Percentiles rank a stretch among this genome's conserved stretches.
Evolutionary conservation across 164 flowering plant genomes (phyloP).

Genomic region (Stephania japonica): DNA sequence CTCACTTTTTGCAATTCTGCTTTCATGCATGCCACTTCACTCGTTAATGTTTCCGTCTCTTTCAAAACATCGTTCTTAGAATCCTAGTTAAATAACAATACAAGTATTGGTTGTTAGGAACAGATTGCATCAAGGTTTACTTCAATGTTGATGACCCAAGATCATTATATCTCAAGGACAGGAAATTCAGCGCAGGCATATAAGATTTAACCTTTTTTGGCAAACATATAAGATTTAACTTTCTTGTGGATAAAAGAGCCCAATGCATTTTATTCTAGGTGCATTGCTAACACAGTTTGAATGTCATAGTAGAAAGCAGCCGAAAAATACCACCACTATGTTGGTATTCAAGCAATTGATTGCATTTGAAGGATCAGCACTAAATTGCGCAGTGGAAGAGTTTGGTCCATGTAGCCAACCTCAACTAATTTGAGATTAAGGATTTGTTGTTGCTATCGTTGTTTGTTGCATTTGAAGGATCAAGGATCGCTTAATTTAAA

Average conservation of each 20-base stretch:
- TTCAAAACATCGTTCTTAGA: conserved; percentile 43
- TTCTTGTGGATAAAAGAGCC: background rate
- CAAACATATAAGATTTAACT: too few species aligned
- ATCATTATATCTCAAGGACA: too few species aligned
- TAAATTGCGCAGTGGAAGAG: too few species aligned
- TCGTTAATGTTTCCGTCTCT: conserved; percentile 39
- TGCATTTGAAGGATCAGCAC: too few species aligned
- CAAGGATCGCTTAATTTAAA: background rate
- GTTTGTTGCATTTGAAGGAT: background rate
- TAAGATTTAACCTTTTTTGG: too few species aligned
- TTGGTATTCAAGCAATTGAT: background rate
- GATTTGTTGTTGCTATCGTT: too few species aligned
- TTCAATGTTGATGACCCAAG: background rate
- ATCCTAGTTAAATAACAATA: conserved; percentile 28
- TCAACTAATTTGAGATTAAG: too few species aligned
- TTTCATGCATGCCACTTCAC: conserved; percentile 39
- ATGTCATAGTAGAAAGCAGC: background rate
- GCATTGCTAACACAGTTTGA: background rate
- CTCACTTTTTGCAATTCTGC: conserved; percentile 53
- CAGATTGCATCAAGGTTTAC: background rate
- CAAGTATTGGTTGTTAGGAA: background rate
- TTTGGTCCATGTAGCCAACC: too few species aligned
- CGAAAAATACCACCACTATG: background rate
- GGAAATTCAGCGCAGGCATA: too few species aligned
- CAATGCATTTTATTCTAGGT: background rate